These are phyloP conservation scores for Venturiaceae sp. DNA, from an alignment of 2,329 filamentous ascomycete species.

Conservation along the genomic window DNA sequence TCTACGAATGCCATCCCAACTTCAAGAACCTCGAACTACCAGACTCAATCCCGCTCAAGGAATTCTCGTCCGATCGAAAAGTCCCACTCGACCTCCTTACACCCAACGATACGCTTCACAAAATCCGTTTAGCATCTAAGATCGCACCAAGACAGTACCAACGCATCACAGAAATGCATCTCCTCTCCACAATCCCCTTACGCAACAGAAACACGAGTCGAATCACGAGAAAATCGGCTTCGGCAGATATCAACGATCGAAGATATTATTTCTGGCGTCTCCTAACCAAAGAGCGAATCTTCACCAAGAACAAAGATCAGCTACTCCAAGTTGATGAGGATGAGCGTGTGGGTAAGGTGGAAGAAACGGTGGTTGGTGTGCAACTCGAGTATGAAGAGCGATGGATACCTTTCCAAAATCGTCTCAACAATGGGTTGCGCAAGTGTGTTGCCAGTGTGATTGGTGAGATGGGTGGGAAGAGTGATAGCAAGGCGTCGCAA, in stretches of 20 bases:
- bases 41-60: constrained; percentile 35
- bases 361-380: constrained; percentile 49
- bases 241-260: constrained; percentile 48
- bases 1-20: constrained; percentile 28
- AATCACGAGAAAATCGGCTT: constrained; percentile 31
- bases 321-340: constrained; percentile 58
- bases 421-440: constrained; percentile 14
- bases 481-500: neutral
- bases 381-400: constrained; percentile 65
- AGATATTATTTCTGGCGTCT: constrained; percentile 63
- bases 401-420: constrained; percentile 38
- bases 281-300: constrained; percentile 67
- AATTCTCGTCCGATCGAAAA: constrained; percentile 43
- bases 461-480: constrained; percentile 11
- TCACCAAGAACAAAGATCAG: constrained; percentile 62
- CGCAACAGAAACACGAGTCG: constrained; percentile 37
- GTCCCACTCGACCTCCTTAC: constrained; percentile 51
- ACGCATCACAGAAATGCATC: constrained; percentile 66
- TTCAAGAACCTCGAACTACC: constrained; percentile 47
- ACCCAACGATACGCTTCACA: constrained; percentile 40
- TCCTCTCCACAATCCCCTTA: constrained; percentile 46
- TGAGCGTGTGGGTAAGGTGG: constrained; percentile 63
- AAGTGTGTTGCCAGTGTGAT: constrained; percentile 11
- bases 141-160: constrained; percentile 69
- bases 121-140: constrained; percentile 54